Base-by-base conservation (phyloP, 148 eudicot species). In the Hydrangea macrophylla region DNA sequence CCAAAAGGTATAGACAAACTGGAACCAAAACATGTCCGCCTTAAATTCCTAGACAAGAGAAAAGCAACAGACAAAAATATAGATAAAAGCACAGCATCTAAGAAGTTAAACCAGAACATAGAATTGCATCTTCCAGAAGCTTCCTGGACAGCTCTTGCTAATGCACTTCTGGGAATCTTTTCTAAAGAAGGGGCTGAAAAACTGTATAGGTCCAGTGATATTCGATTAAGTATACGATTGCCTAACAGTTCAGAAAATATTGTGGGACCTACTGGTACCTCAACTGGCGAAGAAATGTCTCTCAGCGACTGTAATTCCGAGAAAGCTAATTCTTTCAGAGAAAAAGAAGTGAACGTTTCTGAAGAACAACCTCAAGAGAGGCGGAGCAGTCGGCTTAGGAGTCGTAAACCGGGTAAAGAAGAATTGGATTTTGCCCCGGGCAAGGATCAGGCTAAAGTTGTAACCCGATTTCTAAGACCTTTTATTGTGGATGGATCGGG, bases 1-100 rank as follows among this genome's bases (percentile, higher is more conserved):
- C 99, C 99, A 50, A 87, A 81, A 82, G 99, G 99, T 69, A 85
- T 94, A 62, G 99, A 94, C 79, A 94, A 87, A 79, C 75, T 94
- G 75, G 86, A 90, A 77, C 99, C 99, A 57, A 86, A 81, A 45
- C 99, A 94, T 79, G 81, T 76, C 37, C 83, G 92, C 48, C 89
- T 94, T 37, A 91, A 83, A 79, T 94, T 94, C 80, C 79, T 70
- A 24, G 81, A 82, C 65, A 94, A 91, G 78, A 85, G 97, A 76
- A 89, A 88, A 80, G 75, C 79, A 72, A 67, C 73, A 4, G 69
- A 75, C 42, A 82, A 73, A 65, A 75, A 76, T 72, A 53, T 66
- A 31, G 85, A 75, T 40, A 81, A 45, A 36, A 73, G 63, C 17
- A 56, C 37, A 72, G 74, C 51, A 54, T 50, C 81, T 3, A 94